Conservation (phyloP, 208 protist species). For the Naegleria fowleri region DNA sequence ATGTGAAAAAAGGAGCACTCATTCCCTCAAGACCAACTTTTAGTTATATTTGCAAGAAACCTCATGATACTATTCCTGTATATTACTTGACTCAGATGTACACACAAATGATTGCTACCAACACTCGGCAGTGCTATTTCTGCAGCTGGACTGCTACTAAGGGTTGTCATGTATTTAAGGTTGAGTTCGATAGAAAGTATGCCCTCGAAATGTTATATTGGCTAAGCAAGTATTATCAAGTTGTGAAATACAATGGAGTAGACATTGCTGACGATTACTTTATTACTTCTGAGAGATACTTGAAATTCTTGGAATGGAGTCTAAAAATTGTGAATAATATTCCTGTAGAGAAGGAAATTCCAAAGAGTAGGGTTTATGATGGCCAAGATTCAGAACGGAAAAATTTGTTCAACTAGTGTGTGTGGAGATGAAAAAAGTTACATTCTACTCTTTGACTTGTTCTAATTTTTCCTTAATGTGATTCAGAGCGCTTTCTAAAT, state of each 20-base stretch:
- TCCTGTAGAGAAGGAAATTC: neutral
- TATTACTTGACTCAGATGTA: constrained; percentile 17
- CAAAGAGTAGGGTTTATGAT: neutral
- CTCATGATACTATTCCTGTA: neutral
- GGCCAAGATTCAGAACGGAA: neutral
- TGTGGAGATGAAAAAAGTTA: neutral
- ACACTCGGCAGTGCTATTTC: neutral
- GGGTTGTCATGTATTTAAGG: neutral
- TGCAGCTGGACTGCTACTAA: neutral
- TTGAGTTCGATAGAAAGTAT: neutral
- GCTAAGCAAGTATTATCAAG: neutral
- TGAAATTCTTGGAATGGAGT: neutral
- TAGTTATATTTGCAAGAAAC: neutral
- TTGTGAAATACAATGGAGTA: neutral
- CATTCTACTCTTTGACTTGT: neutral
- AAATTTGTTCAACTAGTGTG: neutral
- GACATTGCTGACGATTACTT: neutral
- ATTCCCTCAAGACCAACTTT: neutral
- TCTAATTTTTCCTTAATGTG: neutral
- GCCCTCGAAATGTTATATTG: neutral
- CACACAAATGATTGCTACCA: neutral
- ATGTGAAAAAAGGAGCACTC: neutral
- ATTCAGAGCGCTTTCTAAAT: neutral
- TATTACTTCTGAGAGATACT: neutral
- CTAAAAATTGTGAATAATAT: neutral